Evolutionary conservation across 2,329 filamentous ascomycete genomes (phyloP).

Genomic region (Fusarium continuum): DNA sequence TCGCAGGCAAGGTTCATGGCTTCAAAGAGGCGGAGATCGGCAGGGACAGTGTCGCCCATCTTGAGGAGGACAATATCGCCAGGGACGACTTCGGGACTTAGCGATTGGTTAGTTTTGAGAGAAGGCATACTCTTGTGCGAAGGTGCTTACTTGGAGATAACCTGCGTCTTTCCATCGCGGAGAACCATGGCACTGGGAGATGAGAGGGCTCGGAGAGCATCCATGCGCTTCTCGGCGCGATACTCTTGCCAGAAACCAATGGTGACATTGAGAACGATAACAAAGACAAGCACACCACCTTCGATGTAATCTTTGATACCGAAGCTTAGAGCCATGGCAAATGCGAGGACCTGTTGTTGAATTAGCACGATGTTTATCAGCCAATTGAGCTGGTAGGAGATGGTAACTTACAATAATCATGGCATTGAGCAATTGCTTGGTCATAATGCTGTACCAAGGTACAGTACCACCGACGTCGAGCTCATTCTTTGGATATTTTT

Average conservation of each 20-base stretch:
- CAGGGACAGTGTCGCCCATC: constrained; percentile 79
- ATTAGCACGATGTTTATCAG: neutral
- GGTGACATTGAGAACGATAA: constrained; percentile 74
- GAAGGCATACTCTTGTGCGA: neutral
- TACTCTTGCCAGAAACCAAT: constrained; percentile 74
- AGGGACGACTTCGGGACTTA: constrained; percentile 70
- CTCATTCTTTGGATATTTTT: constrained; percentile 73
- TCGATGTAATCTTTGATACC: constrained; percentile 74
- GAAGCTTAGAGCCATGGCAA: constrained; percentile 78
- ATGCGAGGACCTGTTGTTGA: constrained; percentile 72
- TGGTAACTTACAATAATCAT: constrained; percentile 72
- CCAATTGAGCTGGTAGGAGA: neutral
- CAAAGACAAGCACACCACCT: constrained; percentile 71
- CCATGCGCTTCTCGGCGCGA: constrained; percentile 73
- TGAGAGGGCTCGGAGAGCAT: constrained; percentile 68
- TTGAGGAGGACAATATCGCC: constrained; percentile 74
- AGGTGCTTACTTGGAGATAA: constrained; percentile 64
- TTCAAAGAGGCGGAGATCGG: constrained; percentile 75
- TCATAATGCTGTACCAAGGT: constrained; percentile 75
- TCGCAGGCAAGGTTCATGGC: constrained; percentile 84
- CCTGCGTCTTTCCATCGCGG: constrained; percentile 65
- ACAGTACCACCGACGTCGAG: constrained; percentile 74
- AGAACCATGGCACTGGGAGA: constrained; percentile 71
- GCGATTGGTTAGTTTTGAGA: constrained; percentile 19
- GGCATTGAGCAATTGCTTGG: constrained; percentile 78